phyloP scores from a whole-genome alignment of 2,329 filamentous ascomycete genomes.

The Aspergillus oerlinghausenensis region DNA sequence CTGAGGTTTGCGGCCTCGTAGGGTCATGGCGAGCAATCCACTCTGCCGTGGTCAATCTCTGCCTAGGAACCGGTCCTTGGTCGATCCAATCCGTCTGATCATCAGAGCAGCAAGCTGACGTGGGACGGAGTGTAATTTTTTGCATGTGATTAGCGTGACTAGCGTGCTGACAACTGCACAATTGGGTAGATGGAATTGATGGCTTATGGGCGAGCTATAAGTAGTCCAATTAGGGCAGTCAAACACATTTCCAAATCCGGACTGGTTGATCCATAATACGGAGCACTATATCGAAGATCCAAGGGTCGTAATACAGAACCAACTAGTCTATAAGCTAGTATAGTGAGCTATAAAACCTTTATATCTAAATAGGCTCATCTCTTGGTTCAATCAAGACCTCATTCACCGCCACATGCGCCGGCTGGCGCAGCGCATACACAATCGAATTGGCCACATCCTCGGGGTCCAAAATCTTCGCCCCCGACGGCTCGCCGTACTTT shows the following conservation, averaged over 20 bases:
- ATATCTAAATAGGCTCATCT: slow-evolving; percentile 63
- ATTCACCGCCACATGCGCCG: slow-evolving; percentile 71
- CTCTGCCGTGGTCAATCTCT: no score
- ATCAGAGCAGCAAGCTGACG: not conserved
- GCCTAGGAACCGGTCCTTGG: no score
- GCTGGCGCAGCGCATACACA: slow-evolving; percentile 69
- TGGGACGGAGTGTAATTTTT: not conserved
- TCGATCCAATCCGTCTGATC: not conserved
- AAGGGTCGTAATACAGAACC: no score
- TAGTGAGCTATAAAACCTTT: not conserved
- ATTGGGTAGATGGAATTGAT: not conserved
- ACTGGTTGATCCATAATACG: not conserved
- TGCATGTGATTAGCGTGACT: not conserved
- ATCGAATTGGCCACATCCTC: slow-evolving; percentile 70
- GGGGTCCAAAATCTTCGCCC: slow-evolving; percentile 69
- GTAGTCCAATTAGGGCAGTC: not conserved
- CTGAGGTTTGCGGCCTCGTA: not conserved
- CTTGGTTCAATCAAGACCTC: slow-evolving; percentile 74
- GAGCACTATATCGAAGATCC: no score
- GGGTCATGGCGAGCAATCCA: not conserved
- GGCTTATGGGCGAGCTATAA: not conserved
- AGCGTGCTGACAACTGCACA: not conserved
- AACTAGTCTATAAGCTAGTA: not conserved
- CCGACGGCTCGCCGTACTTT: slow-evolving; percentile 71
- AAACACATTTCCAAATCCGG: not conserved